Base-by-base conservation (phyloP, 2,329 filamentous ascomycete species). In the Helotiales sp. region DNA sequence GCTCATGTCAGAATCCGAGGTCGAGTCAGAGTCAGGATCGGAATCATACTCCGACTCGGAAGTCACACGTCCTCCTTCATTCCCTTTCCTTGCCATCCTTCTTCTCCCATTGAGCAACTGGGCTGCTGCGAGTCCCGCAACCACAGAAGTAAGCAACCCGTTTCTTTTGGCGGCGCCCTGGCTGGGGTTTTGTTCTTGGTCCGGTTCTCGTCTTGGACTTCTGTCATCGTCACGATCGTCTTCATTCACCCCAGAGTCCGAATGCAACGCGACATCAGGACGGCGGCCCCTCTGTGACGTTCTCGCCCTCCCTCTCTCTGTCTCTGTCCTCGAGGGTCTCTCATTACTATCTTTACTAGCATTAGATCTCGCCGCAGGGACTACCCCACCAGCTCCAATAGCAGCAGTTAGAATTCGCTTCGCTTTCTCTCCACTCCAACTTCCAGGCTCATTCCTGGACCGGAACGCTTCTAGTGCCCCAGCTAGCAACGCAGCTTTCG, bases 401-500 rank as follows among this genome's bases (percentile, higher is more conserved):
- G 58, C 58, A 22, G 59, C 59, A 17, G 59, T 50, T n/a, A 50
- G 13, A 1, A 61, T 50, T 15, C 43, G 26, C 28, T n/a, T 49
- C 6, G 13, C 59, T 37, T 61, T 61, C 1, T 50, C 59, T 32
- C 59, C 59, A 34, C 3, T 34, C 59, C 59, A 61, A 20, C 26
- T 15, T 11, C 59, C 59, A 20, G 28, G 8, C n/a, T 34, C 59
- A 6, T 61, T 61, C 6, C 59, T 61, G 6, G 15, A 20, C 15
- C 59, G 43, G 13, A 61, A 61, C 10, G 59, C 59, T 11, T 61
- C 59, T 2, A 24, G 6, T 11, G 59, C 59, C 11, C 59, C 59
- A 17, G 59, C 59, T 37, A 61, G 2, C 24, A 61, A n/a, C 6
- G 59, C 59, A 13, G 59, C 59, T 13, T 50, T 61, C 6, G 59